A percentile compares a stretch with the other conserved stretches of the same genome.
These are phyloP conservation scores for Trichophyton mentagrophytes DNA, from an alignment of 2,329 filamentous ascomycete species.

Conservation along the genomic window DNA sequence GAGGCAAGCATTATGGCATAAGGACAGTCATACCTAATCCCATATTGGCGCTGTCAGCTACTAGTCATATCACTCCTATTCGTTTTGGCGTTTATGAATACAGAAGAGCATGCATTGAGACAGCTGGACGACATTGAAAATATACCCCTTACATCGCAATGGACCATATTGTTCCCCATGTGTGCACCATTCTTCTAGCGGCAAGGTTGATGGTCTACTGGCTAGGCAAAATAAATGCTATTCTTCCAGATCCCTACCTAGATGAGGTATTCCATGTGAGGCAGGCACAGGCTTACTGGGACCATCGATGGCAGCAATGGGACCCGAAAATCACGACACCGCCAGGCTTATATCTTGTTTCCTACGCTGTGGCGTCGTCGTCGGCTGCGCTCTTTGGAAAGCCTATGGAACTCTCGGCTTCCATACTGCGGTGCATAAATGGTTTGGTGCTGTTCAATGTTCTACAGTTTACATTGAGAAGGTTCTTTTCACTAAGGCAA, in stretches of 20 bases:
- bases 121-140: neutral
- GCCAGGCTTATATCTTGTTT: constrained; percentile 57
- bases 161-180: neutral
- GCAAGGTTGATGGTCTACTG: constrained; percentile 21
- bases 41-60: neutral
- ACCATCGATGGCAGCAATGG: constrained; percentile 63
- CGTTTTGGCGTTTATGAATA: neutral
- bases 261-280: constrained; percentile 55
- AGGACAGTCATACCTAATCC: too few species aligned
- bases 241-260: constrained; percentile 47
- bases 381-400: constrained; percentile 17
- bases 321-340: constrained; percentile 97
- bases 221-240: constrained; percentile 34
- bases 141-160: neutral
- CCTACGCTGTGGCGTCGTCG: constrained; percentile 35
- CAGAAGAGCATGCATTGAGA: neutral
- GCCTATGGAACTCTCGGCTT: constrained; percentile 23
- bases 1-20: too few species aligned
- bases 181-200: neutral
- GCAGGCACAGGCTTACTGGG: constrained; percentile 79
- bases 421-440: constrained; percentile 28
- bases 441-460: constrained; percentile 24
- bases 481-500: constrained; percentile 38
- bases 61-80: neutral
- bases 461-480: constrained; percentile 42